Conservation (phyloP, 2,329 filamentous ascomycete genomes). For the Magnaporthiopsis rhizophila region DNA sequence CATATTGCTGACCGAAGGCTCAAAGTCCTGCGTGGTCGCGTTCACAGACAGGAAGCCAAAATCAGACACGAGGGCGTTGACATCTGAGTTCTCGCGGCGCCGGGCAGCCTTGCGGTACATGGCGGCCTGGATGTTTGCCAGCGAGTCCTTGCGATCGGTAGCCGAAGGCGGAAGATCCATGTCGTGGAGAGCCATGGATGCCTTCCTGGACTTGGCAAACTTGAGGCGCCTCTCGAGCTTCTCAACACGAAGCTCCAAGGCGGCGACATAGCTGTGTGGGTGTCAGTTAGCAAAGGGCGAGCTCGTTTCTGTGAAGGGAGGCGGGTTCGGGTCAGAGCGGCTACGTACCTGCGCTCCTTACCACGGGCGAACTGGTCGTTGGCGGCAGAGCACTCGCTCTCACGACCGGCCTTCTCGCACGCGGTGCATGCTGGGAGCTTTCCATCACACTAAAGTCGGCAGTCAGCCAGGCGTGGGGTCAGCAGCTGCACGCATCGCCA, state of each 20-base stretch:
- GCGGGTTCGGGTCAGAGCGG: neutral
- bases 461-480: conserved; percentile 7
- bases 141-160: conserved; percentile 50
- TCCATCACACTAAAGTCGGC: conserved; percentile 65
- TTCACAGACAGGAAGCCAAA: conserved; percentile 94
- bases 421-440: conserved; percentile 92
- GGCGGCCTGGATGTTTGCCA: conserved; percentile 52
- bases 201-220: conserved; percentile 63
- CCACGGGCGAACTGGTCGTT: conserved; percentile 94
- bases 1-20: conserved; percentile 79
- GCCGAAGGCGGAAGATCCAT: conserved; percentile 34
- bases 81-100: conserved; percentile 69
- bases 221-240: conserved; percentile 73
- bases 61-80: conserved; percentile 86
- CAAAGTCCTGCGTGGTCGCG: conserved; percentile 88
- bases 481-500: neutral
- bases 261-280: conserved; percentile 70
- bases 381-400: conserved; percentile 81
- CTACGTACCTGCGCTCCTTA: conserved; percentile 73
- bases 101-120: conserved; percentile 58
- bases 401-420: conserved; percentile 83
- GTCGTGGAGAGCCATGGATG: conserved; percentile 59
- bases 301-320: neutral
- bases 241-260: conserved; percentile 85
- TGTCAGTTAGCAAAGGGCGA: neutral